phyloP scores from a whole-genome alignment of 257 asterid genomes.

The Solanum chiquidenum region DNA sequence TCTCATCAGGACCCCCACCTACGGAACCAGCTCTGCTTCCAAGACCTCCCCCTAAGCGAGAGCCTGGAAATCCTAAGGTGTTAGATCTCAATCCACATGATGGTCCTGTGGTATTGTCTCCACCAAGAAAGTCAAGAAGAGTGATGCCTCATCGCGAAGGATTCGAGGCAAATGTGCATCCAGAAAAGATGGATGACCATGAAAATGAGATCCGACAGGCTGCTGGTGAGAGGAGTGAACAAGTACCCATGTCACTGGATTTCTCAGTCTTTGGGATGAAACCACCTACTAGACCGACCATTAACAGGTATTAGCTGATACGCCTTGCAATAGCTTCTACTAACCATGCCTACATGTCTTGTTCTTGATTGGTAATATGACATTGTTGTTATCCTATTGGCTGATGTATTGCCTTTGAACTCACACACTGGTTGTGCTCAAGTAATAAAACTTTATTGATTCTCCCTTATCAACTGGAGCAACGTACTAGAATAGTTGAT shows the following conservation, averaged over 20 bases:
- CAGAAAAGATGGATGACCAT: conserved; percentile 42
- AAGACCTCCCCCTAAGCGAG: conserved; percentile 82
- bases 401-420: not conserved
- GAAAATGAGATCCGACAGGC: conserved; percentile 49
- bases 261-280: conserved; percentile 70
- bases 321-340: not conserved
- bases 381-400: not conserved
- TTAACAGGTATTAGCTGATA: conserved; percentile 19
- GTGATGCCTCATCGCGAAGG: conserved; percentile 89
- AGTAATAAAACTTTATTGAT: not conserved
- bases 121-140: conserved; percentile 92
- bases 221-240: conserved; percentile 63
- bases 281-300: conserved; percentile 89
- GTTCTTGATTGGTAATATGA: not conserved
- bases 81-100: conserved; percentile 49
- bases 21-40: conserved; percentile 91
- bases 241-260: conserved; percentile 83
- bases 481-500: not conserved
- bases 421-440: not conserved
- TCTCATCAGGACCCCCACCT: conserved; percentile 76
- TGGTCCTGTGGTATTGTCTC: conserved; percentile 86
- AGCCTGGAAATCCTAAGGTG: conserved; percentile 38
- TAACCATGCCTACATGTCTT: not conserved
- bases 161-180: conserved; percentile 41
- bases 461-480: not conserved